Evolutionary conservation across 352 stramenopile species (phyloP), one percentile per base, ranked within the genome.

Genomic region (Ophiocytium majus): DNA sequence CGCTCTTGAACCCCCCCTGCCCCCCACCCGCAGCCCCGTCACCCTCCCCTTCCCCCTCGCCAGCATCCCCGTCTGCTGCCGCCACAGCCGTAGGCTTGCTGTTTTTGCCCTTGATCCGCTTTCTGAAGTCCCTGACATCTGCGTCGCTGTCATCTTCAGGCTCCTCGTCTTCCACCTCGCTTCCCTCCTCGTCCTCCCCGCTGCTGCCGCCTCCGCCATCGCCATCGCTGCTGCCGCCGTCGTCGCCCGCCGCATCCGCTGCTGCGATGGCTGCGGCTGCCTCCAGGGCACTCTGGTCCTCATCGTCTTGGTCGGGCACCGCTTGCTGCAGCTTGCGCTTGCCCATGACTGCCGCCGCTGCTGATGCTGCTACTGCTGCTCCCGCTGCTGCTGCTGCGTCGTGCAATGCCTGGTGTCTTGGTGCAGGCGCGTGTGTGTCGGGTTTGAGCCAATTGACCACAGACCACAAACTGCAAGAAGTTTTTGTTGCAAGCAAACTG

Each of bases 91-190:
- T n/a, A n/a, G n/a, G n/a, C 79, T 31, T 78, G 32, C 82, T 71
- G 23, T 82, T 50, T 32, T 84, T 80, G 32, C 80, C 37, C n/a
- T 82, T 86, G 17, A 88, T 36, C 33, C 84, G 80, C 71, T 88
- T 88, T 50, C 84, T 66, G 57, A 85, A 88, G 35, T 88, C 84
- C 23, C 34, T 66, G 31, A 83, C 63, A 31, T 86, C 81, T 10
- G 57, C 84, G 33, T 82, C 63, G 63, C 81, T 81, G 74, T 86
- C 74, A 50, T 85, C 64, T 23, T 88, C 80, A 17, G 66, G 66
- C 66, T 78, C 66, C 5, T 5, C 66, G 35, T 78, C 66, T 14
- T 14, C 66, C 5, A 43, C 32, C 5, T 78, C 66, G 35, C 35
- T 78, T n/a, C n/a, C n/a, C n/a, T n/a, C n/a, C n/a, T n/a, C n/a